Evolutionary conservation across 2,329 filamentous ascomycete genomes (phyloP).

Genomic region (Helotiales sp.): DNA sequence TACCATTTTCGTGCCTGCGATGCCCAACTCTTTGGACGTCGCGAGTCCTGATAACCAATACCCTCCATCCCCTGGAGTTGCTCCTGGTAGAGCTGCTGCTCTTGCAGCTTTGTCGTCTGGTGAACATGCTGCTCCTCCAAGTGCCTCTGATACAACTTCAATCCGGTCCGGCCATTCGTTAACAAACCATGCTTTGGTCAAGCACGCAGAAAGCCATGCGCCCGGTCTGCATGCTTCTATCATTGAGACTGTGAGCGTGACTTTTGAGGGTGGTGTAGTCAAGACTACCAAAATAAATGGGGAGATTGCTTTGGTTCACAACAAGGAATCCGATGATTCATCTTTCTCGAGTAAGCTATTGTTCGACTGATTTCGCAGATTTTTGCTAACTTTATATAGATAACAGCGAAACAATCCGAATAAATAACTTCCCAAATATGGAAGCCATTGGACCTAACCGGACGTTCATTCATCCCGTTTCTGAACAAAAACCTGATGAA

Average conservation of each 20-base stretch:
- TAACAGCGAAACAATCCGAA: conserved; percentile 69
- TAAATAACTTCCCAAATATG: conserved; percentile 86
- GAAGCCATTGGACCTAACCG: conserved; percentile 95
- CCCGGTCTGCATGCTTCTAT: conserved; percentile 86
- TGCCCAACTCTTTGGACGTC: conserved; percentile 41
- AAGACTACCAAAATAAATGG: conserved; percentile 78
- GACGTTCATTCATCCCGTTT: conserved; percentile 78
- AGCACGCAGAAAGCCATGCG: conserved; percentile 80
- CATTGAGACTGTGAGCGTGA: conserved; percentile 87
- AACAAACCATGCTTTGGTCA: conserved; percentile 68
- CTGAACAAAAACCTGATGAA: conserved; percentile 71
- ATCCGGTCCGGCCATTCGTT: conserved; percentile 87
- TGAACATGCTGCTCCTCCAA: conserved; percentile 52
- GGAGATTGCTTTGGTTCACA: conserved; percentile 88
- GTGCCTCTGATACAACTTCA: conserved; percentile 83
- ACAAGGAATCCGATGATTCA: conserved; percentile 49
- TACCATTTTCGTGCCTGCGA: conserved; percentile 76
- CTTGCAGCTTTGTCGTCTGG: conserved; percentile 66
- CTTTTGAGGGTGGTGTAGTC: conserved; percentile 75
- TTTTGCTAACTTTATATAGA: conserved; percentile 44
- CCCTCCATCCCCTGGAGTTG: conserved; percentile 44
- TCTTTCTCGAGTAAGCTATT: conserved; percentile 51
- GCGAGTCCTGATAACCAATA: conserved; percentile 27
- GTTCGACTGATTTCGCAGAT: conserved; percentile 23
- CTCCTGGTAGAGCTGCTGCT: conserved; percentile 50